Percentiles rank a stretch among this genome's conserved stretches.
These are phyloP conservation scores for Carex pumila DNA, from an alignment of 176 grass and related monocot genomes.

Conservation along the genomic window DNA sequence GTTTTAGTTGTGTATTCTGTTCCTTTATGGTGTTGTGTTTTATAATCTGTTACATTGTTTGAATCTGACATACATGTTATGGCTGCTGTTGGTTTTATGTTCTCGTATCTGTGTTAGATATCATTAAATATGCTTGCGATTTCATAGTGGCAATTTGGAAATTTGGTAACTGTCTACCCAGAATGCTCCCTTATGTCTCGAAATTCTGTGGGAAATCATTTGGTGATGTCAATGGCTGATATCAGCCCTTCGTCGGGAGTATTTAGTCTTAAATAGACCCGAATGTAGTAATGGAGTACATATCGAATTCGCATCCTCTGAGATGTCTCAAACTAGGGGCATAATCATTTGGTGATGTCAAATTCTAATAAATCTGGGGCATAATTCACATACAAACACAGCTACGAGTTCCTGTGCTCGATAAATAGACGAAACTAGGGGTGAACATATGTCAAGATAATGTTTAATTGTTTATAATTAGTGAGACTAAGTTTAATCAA, in stretches of 20 bases:
- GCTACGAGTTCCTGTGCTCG: too few species aligned
- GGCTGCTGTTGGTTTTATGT: not conserved
- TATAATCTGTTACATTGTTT: not conserved
- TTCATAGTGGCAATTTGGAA: not conserved
- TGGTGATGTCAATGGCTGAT: not conserved
- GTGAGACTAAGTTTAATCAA: too few species aligned
- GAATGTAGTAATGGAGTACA: too few species aligned
- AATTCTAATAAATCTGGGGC: too few species aligned
- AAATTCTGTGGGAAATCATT: not conserved
- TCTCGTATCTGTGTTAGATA: not conserved
- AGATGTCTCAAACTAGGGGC: too few species aligned
- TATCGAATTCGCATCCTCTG: too few species aligned
- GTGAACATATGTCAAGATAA: too few species aligned
- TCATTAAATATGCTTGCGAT: not conserved
- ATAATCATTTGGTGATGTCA: too few species aligned
- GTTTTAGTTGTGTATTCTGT: not conserved
- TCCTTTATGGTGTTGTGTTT: not conserved
- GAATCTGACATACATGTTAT: not conserved
- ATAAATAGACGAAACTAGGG: too few species aligned
- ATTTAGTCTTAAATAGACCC: too few species aligned
- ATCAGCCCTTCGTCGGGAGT: not conserved
- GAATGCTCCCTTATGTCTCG: not conserved
- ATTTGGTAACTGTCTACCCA: not conserved
- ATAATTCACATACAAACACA: too few species aligned
- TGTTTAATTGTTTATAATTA: too few species aligned